phyloP scores from a whole-genome alignment of 331 rosid species.

The Quercus lobata region DNA sequence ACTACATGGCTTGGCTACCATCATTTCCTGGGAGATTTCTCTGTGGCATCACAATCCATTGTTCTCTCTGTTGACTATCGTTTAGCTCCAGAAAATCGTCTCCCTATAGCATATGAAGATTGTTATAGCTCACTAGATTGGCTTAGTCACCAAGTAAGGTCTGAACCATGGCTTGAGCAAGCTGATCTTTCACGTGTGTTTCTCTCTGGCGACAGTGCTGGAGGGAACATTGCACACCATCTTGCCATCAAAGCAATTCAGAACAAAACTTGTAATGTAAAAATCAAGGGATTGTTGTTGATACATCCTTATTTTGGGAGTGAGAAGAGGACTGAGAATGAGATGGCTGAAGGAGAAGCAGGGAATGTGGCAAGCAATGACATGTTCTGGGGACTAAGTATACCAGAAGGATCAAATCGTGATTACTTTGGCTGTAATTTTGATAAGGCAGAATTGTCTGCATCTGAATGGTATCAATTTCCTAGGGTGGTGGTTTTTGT shows the following conservation, averaged over 20 bases:
- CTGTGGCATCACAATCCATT: conserved; percentile 42
- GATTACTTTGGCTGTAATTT: conserved; percentile 64
- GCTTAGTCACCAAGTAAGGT: conserved; percentile 34
- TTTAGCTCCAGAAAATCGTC: conserved; percentile 72
- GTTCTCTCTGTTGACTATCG: conserved; percentile 78
- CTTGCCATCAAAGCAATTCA: conserved; percentile 48
- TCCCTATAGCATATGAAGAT: conserved; percentile 72
- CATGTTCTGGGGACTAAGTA: conserved; percentile 64
- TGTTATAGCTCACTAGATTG: conserved; percentile 63
- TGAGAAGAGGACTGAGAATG: conserved; percentile 60
- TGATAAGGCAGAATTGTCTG: conserved; percentile 35
- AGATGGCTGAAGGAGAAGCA: conserved; percentile 29
- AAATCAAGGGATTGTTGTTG: conserved; percentile 51
- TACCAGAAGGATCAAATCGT: conserved; percentile 46
- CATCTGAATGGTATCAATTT: conserved; percentile 40
- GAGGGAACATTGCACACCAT: conserved; percentile 80
- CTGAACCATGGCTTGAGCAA: conserved; percentile 50
- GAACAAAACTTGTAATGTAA: conserved; percentile 11
- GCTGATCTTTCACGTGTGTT: conserved; percentile 67
- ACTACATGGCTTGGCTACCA: conserved; percentile 86
- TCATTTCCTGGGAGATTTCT: conserved; percentile 56
- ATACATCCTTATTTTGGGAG: conserved; percentile 91
- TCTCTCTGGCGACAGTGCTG: conserved; percentile 91
- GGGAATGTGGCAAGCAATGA: conserved; percentile 32
- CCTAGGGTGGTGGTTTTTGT: conserved; percentile 69